phyloP scores from a whole-genome alignment of 2,329 filamentous ascomycete species.

The Monosporascus sp. region DNA sequence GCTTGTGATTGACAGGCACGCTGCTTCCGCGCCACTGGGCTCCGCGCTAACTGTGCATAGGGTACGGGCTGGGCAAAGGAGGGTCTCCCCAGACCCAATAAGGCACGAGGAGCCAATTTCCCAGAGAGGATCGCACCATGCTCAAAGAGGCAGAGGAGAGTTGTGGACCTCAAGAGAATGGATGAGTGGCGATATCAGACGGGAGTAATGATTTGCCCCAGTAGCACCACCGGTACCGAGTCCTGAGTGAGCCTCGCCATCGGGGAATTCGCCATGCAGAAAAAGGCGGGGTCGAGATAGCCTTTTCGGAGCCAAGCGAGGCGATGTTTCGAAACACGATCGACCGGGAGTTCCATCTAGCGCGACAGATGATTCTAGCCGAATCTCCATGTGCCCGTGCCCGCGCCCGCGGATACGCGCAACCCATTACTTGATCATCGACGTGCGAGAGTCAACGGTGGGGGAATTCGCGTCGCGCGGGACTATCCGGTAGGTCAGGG shows the following conservation, averaged over 20 bases:
- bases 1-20: no score
- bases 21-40: no score
- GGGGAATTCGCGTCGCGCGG: not conserved
- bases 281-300: not conserved
- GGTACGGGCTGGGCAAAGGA: no score
- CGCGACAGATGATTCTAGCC: not conserved
- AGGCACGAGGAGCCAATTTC: not conserved
- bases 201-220: not conserved
- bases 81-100: no score
- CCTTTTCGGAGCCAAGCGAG: not conserved
- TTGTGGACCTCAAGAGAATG: not conserved
- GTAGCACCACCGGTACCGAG: no score
- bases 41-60: no score
- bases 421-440: no score
- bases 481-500: no score
- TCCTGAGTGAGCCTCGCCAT: not conserved
- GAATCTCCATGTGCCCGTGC: not conserved
- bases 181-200: not conserved
- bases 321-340: constrained; percentile 2
- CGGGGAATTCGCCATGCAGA: not conserved
- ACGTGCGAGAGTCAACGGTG: no score
- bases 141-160: not conserved
- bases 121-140: not conserved
- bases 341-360: not conserved
- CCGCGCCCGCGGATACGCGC: not conserved